Conservation (phyloP, 2,329 filamentous ascomycete species). For the Mycocentrospora acerina region DNA sequence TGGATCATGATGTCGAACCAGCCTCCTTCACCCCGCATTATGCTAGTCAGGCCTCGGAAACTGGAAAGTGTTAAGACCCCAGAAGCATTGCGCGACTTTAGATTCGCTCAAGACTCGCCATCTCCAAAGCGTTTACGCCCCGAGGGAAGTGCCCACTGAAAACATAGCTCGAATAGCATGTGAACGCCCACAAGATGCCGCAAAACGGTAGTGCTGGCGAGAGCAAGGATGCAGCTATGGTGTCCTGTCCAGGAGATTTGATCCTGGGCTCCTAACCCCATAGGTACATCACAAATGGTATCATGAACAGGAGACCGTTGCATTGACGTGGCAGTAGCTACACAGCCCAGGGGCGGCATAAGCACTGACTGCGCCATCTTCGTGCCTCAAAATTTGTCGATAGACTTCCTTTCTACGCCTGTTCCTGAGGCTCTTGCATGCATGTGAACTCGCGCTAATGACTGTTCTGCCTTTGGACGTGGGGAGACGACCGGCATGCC, state of each 20-base stretch:
- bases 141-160: conserved; percentile 5
- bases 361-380: not conserved
- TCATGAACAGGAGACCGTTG: conserved; percentile 3
- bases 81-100: conserved; percentile 1
- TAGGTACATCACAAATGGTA: too few species aligned
- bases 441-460: conserved; percentile 7
- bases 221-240: conserved; percentile 3
- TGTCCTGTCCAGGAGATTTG: conserved; percentile 6
- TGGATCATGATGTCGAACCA: too few species aligned
- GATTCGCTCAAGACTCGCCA: conserved; percentile 6
- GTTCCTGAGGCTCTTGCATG: too few species aligned
- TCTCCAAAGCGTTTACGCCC: conserved; percentile 7
- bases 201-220: conserved; percentile 7
- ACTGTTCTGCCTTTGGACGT: conserved; percentile 7
- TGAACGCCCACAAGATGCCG: conserved; percentile 5
- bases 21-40: too few species aligned
- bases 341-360: conserved; percentile 4
- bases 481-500: not conserved
- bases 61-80: conserved; percentile 2
- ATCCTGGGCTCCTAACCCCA: too few species aligned
- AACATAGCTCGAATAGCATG: conserved; percentile 8
- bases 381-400: not conserved
- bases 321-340: conserved; percentile 9
- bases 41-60: too few species aligned
- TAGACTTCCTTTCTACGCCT: too few species aligned